Evolutionary conservation across 495 filamentous ascomycete genomes (phyloP).

Genomic region (Aspergillus funiculosus): DNA sequence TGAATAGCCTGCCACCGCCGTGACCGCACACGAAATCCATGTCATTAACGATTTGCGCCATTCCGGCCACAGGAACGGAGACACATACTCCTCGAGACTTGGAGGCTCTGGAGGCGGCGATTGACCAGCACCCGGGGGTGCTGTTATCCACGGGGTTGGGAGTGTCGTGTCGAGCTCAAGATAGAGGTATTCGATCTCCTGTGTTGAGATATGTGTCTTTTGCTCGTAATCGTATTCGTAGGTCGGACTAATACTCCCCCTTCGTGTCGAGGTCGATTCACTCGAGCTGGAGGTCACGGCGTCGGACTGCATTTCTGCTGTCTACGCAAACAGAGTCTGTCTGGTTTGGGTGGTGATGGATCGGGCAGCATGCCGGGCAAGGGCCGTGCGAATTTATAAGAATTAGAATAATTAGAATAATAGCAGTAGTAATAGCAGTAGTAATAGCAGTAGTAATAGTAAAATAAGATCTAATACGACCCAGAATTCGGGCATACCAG

Average conservation of each 20-base stretch:
- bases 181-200: constrained; percentile 60
- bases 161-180: constrained; percentile 66
- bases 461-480: no score
- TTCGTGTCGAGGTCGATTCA: neutral
- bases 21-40: constrained; percentile 68
- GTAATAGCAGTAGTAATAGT: no score
- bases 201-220: constrained; percentile 1
- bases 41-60: constrained; percentile 66
- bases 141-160: constrained; percentile 48
- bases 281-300: constrained; percentile 6
- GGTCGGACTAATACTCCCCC: no score
- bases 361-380: no score
- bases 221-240: neutral
- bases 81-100: constrained; percentile 58
- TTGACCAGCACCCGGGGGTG: constrained; percentile 27
- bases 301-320: no score
- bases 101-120: constrained; percentile 50
- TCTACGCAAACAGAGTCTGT: no score
- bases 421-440: no score
- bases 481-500: no score
- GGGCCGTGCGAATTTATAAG: no score
- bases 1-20: constrained; percentile 71
- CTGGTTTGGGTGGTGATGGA: no score
- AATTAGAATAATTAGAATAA: no score
- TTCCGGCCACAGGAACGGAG: constrained; percentile 69